Evolutionary conservation across 805 yeast genomes (phyloP).

Genomic region (Starmera pachycereana): DNA sequence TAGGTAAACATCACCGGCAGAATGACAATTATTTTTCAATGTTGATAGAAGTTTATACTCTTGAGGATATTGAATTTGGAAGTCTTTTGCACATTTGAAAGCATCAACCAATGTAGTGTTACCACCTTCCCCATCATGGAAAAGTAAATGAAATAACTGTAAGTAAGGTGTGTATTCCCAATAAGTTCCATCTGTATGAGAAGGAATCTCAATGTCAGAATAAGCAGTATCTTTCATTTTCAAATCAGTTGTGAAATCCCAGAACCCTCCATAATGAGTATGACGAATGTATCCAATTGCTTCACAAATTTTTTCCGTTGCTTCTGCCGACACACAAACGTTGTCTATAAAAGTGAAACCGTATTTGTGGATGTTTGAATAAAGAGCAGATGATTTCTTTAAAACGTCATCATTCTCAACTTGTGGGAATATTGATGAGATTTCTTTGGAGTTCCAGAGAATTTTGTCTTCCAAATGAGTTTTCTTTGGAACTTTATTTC

Average conservation of each 20-base stretch:
- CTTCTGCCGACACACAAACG: slow-evolving; percentile 51
- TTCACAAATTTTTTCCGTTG: slow-evolving; percentile 46
- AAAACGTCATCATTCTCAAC: slow-evolving; percentile 38
- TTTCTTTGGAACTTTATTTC: slow-evolving; percentile 24
- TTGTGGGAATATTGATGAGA: slow-evolving; percentile 15
- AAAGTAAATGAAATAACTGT: slow-evolving; percentile 55
- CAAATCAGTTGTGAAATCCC: slow-evolving; percentile 68
- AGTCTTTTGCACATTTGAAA: slow-evolving; percentile 44
- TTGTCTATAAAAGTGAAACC: slow-evolving; percentile 56
- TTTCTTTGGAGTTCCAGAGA: slow-evolving; percentile 35
- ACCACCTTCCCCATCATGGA: slow-evolving; percentile 60
- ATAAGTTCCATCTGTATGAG: slow-evolving; percentile 69
- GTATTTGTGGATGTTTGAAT: slow-evolving; percentile 19
- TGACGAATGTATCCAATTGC: slow-evolving; percentile 50
- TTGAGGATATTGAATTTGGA: slow-evolving; percentile 37
- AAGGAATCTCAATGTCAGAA: slow-evolving; percentile 51
- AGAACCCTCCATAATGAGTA: slow-evolving; percentile 73
- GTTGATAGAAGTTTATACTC: slow-evolving; percentile 38
- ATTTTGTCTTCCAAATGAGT: slow-evolving; percentile 22
- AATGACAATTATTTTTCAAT: slow-evolving; percentile 54
- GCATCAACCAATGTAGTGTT: slow-evolving; percentile 60
- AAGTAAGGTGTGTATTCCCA: slow-evolving; percentile 68
- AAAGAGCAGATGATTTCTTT: slow-evolving; percentile 10
- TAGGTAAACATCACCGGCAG: slow-evolving; percentile 65
- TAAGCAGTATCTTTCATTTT: slow-evolving; percentile 64